Base-by-base conservation (phyloP, 495 filamentous ascomycete species). In the Annulohypoxylon stygium region DNA sequence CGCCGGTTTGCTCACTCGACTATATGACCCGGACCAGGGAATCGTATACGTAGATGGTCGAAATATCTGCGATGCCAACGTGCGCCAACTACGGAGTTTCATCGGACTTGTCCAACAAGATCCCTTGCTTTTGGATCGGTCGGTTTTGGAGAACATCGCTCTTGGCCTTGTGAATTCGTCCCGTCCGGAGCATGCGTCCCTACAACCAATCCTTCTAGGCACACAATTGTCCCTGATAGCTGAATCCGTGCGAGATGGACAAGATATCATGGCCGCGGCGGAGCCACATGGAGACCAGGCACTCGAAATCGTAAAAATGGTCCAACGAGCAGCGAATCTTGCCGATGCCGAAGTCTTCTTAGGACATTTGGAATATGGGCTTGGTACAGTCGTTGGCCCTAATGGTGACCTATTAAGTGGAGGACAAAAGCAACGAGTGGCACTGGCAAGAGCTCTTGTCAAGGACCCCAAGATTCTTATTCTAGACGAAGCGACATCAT, bases 61-160 rank as follows among this genome's bases (percentile, higher is more conserved):
- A 7, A 80, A 89, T 69, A 54, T 92, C 14, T 79, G 80, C 0
- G 82, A 86, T 4, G 61, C 91, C 61, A 91, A 92, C 26, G 78
- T 89, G 3, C 84, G 83, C 10, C 83, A 86, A 34, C 78, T 92
- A 61, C 79, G 91, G 53, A 83, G 85, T 37, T 84, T 84, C 62
- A 79, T 93, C 39, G 85, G 86, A 58, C 78, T 92, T 0, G 92
- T 93, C 7, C 86, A 91, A 67, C 90, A 94, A 75, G 90, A 92
- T 36, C 88, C 91, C 0, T 83, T 87, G 23, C 83, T 93, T 0
- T 84, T 93, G 26, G 83, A 88, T 41, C 85, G 89, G 2, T 91
- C 91, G 0, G 83, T 93, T 10, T 76, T 92, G 60, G 89, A 92
- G 60, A 93, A 93, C 67, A 90, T 93, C 51, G 86, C 86, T 26